Conservation (phyloP, 805 yeast genomes). For the Candida nemodendra region DNA sequence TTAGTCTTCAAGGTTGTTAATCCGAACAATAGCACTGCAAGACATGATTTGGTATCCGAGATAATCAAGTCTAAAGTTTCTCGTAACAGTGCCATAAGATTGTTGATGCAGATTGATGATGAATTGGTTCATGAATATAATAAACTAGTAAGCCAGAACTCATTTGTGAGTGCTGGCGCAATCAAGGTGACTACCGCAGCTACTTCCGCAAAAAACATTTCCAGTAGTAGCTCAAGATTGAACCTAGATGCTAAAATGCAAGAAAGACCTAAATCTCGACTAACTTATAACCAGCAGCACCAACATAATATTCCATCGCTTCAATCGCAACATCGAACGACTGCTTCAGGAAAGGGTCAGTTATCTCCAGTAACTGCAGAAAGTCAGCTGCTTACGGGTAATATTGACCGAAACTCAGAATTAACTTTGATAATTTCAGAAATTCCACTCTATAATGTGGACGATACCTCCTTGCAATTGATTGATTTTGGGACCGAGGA, state of each 20-base stretch:
- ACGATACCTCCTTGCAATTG: conserved; percentile 37
- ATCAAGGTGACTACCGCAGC: conserved; percentile 25
- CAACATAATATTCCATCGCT: conserved; percentile 3
- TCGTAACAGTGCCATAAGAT: conserved; percentile 18
- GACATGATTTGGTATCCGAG: conserved; percentile 43
- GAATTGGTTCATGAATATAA: conserved; percentile 22
- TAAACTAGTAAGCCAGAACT: conserved; percentile 8
- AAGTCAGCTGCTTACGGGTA: background rate
- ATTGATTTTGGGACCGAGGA: conserved; percentile 30
- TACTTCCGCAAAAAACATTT: background rate
- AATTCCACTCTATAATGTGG: conserved; percentile 20
- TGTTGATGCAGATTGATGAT: conserved; percentile 34
- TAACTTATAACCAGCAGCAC: conserved; percentile 5
- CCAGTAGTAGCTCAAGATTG: background rate
- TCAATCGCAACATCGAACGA: conserved; percentile 4
- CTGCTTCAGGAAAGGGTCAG: conserved; percentile 4
- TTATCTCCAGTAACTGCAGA: background rate
- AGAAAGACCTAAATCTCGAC: conserved; percentile 17
- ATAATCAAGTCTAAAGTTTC: conserved; percentile 36
- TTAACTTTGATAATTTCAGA: conserved; percentile 6
- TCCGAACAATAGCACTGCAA: conserved; percentile 37
- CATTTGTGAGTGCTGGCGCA: conserved; percentile 31
- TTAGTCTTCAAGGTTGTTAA: conserved; percentile 36
- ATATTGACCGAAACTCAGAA: conserved; percentile 1
- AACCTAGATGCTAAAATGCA: background rate